Percentiles rank a stretch among this genome's conserved stretches.
Evolutionary conservation across 2,329 filamentous ascomycete genomes (phyloP).

Genomic region (Exophiala mesophila): DNA sequence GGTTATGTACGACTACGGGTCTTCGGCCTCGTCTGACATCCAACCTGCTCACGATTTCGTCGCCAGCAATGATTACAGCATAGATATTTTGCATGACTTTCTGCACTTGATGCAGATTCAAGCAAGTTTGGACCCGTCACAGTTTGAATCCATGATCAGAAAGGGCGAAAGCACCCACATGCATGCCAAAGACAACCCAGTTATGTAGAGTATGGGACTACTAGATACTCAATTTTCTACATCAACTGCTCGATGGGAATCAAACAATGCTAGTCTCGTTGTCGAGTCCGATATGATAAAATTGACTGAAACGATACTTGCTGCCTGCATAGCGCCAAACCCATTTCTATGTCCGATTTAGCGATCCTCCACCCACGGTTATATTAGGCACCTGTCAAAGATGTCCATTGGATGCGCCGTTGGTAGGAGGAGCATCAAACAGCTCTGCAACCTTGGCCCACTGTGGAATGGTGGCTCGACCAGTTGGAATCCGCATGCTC

Average conservation of each 20-base stretch:
- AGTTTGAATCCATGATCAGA: neutral
- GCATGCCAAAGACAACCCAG: too few species aligned
- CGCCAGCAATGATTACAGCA: neutral
- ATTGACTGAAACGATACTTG: too few species aligned
- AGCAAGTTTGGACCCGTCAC: neutral
- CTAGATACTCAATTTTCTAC: too few species aligned
- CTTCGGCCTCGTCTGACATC: too few species aligned
- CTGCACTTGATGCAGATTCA: neutral
- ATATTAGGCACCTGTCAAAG: too few species aligned
- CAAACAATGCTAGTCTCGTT: too few species aligned
- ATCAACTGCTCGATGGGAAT: too few species aligned
- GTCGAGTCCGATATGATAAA: too few species aligned
- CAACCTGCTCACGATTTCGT: neutral
- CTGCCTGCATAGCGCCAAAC: too few species aligned
- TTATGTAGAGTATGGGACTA: too few species aligned
- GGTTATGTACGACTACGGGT: neutral
- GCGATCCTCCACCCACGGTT: too few species aligned
- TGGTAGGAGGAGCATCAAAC: neutral
- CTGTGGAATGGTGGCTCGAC: neutral
- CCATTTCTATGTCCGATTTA: too few species aligned
- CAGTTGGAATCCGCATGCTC: conserved; percentile 40
- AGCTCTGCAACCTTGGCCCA: neutral
- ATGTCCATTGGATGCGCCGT: neutral
- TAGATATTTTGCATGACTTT: neutral
- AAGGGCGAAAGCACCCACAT: neutral